These are phyloP conservation scores for Tetrastigma voinierianum DNA, from an alignment of 164 flowering plant species.

Conservation along the genomic window DNA sequence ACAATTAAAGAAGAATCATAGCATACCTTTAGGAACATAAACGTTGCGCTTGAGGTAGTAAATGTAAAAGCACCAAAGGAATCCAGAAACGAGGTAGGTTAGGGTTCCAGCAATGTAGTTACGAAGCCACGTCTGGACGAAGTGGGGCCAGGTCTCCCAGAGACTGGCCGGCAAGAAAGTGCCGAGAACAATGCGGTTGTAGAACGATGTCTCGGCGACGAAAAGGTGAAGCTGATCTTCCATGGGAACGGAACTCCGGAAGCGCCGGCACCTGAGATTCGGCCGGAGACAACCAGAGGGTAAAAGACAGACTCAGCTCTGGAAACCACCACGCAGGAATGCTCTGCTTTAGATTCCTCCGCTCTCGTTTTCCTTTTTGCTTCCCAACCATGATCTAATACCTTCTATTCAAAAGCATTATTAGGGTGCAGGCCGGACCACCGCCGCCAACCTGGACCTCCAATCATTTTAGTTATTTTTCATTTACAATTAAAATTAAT, in stretches of 20 bases:
- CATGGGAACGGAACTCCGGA: slow-evolving; percentile 7
- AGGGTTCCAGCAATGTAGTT: slow-evolving; percentile 70
- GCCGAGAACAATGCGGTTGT: slow-evolving; percentile 66
- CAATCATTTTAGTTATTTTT: too few species aligned
- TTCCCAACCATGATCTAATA: too few species aligned
- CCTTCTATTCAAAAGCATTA: too few species aligned
- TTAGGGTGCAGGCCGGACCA: too few species aligned
- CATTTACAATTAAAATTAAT: too few species aligned
- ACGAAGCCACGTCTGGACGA: slow-evolving; percentile 67
- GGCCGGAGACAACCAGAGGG: neutral
- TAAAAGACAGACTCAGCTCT: too few species aligned
- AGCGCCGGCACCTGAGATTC: neutral
- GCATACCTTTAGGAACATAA: slow-evolving; percentile 74
- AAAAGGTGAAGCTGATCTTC: slow-evolving; percentile 44
- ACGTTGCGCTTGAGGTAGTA: slow-evolving; percentile 70
- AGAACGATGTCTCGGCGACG: slow-evolving; percentile 55
- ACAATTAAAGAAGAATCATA: neutral
- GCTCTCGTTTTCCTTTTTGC: too few species aligned
- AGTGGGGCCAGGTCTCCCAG: slow-evolving; percentile 64
- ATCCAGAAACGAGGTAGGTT: slow-evolving; percentile 65
- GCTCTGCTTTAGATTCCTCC: too few species aligned
- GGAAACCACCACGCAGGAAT: neutral
- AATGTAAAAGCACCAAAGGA: slow-evolving; percentile 82
- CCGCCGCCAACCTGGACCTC: too few species aligned
- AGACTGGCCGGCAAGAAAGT: slow-evolving; percentile 40